Conservation (phyloP, 2,329 filamentous ascomycete species). For the Penicillium decumbens region DNA sequence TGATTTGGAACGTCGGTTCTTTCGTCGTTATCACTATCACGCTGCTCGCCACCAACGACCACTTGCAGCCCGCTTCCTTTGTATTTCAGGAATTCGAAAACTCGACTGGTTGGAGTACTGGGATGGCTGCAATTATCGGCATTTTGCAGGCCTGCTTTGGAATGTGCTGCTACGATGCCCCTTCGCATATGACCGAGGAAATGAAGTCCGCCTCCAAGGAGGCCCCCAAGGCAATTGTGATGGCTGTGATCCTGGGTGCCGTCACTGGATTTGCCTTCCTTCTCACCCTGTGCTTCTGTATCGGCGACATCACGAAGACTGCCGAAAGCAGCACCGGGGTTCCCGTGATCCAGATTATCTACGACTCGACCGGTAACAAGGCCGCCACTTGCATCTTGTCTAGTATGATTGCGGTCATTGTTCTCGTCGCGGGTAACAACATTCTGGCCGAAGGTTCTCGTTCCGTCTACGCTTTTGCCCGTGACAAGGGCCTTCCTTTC, state of each 20-base stretch:
- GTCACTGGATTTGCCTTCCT: slow-evolving; percentile 49
- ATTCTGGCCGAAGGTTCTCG: slow-evolving; percentile 48
- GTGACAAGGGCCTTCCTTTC: slow-evolving; percentile 53
- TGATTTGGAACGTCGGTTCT: slow-evolving; percentile 52
- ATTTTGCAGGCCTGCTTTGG: slow-evolving; percentile 53
- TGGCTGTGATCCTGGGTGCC: slow-evolving; percentile 44
- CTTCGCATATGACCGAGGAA: slow-evolving; percentile 54
- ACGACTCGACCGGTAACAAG: slow-evolving; percentile 47
- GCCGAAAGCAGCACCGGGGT: slow-evolving; percentile 47
- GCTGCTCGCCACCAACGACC: slow-evolving; percentile 51
- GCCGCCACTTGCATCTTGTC: slow-evolving; percentile 45
- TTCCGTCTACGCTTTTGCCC: slow-evolving; percentile 45
- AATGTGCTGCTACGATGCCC: slow-evolving; percentile 50
- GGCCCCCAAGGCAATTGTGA: slow-evolving; percentile 47
- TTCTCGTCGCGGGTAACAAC: slow-evolving; percentile 44
- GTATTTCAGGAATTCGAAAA: slow-evolving; percentile 55
- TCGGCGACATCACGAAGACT: slow-evolving; percentile 47
- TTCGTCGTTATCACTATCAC: slow-evolving; percentile 52
- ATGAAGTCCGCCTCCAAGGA: slow-evolving; percentile 50
- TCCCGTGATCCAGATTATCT: slow-evolving; percentile 52
- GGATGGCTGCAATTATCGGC: slow-evolving; percentile 52
- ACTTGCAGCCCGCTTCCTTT: slow-evolving; percentile 52
- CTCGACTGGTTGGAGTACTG: slow-evolving; percentile 48
- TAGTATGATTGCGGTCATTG: slow-evolving; percentile 48
- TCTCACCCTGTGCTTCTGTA: slow-evolving; percentile 50